A percentile compares a stretch with the other conserved stretches of the same genome.
Evolutionary conservation across 768 basidiomycete genomes (phyloP).

Genomic region (Lanmaoa pseudosensibilis): DNA sequence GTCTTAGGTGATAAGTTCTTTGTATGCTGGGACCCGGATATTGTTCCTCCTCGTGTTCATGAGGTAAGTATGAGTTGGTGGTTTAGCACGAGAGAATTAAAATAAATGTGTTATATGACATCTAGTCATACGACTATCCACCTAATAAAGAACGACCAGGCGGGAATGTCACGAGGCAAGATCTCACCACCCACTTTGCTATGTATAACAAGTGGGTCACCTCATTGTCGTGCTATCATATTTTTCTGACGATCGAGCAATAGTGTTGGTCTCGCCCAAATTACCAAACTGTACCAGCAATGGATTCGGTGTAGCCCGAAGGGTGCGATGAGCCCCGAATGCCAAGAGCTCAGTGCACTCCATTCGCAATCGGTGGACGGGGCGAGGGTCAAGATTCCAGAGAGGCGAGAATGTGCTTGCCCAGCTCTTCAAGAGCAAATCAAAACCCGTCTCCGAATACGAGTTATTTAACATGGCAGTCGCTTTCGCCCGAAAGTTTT

Average conservation of each 20-base stretch:
- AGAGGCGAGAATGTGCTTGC: constrained; percentile 37
- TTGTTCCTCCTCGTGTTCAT: constrained; percentile 54
- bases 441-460: constrained; percentile 59
- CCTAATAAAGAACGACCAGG: constrained; percentile 55
- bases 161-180: constrained; percentile 49
- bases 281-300: constrained; percentile 56
- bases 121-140: constrained; percentile 66
- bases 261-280: constrained; percentile 58
- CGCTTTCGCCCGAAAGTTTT: constrained; percentile 42
- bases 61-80: constrained; percentile 40
- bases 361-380: constrained; percentile 73
- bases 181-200: constrained; percentile 67
- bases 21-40: constrained; percentile 67
- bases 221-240: not conserved
- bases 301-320: constrained; percentile 56
- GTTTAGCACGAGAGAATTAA: not conserved
- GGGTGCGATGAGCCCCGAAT: constrained; percentile 62
- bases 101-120: not conserved
- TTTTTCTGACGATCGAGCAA: not conserved
- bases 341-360: constrained; percentile 69
- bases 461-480: constrained; percentile 55
- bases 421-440: constrained; percentile 49
- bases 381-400: constrained; percentile 42
- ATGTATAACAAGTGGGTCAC: constrained; percentile 56
- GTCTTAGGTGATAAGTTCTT: constrained; percentile 60